Percentiles rank a stretch among this genome's conserved stretches.
Conservation (phyloP, 768 basidiomycete species). For the Agrocybe praecox region DNA sequence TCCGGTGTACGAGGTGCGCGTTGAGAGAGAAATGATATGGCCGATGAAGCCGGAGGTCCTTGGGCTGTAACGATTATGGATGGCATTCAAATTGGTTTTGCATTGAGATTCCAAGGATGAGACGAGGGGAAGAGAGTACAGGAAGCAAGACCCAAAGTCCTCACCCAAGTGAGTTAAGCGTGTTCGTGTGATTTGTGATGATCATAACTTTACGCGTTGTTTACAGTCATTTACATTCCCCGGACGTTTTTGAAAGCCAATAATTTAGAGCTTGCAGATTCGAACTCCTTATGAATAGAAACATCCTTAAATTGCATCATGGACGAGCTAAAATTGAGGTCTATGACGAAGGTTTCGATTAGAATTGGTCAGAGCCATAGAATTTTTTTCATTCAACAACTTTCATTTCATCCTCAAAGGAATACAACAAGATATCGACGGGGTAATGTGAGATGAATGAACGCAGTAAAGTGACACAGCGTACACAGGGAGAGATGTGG, state of each 20-base stretch:
- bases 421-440: constrained; percentile 22
- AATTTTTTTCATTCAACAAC: constrained; percentile 15
- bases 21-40: constrained; percentile 40
- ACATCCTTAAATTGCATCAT: too few species aligned
- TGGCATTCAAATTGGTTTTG: constrained; percentile 18
- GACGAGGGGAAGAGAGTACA: background rate
- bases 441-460: constrained; percentile 17
- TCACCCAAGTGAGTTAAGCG: background rate
- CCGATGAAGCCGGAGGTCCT: constrained; percentile 44
- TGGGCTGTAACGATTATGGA: constrained; percentile 43
- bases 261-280: background rate
- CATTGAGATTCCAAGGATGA: background rate
- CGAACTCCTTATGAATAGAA: too few species aligned
- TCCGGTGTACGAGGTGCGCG: constrained; percentile 20
- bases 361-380: too few species aligned
- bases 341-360: too few species aligned
- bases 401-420: constrained; percentile 22
- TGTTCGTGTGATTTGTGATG: background rate
- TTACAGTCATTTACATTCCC: constrained; percentile 7
- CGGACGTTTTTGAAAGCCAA: background rate
- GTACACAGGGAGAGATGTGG: constrained; percentile 9
- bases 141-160: background rate
- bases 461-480: constrained; percentile 12
- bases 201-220: constrained; percentile 7
- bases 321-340: too few species aligned